phyloP scores from a whole-genome alignment of 352 stramenopile species.

The Globisporangium polare region DNA sequence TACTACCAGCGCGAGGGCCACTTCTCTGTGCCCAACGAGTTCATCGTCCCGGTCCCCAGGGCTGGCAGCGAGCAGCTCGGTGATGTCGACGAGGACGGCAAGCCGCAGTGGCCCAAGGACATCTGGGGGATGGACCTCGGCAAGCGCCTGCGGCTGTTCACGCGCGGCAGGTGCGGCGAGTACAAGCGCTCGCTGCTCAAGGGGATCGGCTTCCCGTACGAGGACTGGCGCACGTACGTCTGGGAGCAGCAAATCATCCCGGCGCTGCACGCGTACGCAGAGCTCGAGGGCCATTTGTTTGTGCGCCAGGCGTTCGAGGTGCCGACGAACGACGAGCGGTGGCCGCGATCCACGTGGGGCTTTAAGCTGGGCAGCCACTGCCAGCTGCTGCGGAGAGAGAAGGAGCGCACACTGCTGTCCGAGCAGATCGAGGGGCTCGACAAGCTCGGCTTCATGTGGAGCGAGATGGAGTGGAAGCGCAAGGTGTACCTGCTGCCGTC shows the following conservation, averaged over 20 bases:
- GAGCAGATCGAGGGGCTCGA: constrained; percentile 36
- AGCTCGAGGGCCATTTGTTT: constrained; percentile 89
- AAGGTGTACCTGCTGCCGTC: constrained; percentile 49
- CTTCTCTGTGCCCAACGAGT: constrained; percentile 62
- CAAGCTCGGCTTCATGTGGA: constrained; percentile 69
- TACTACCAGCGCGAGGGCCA: constrained; percentile 60
- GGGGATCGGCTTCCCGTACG: constrained; percentile 60
- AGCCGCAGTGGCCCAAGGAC: constrained; percentile 43
- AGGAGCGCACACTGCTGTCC: constrained; percentile 25
- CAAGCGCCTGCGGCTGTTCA: constrained; percentile 48
- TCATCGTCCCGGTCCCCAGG: constrained; percentile 34
- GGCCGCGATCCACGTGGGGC: constrained; percentile 84
- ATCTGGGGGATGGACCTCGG: constrained; percentile 49
- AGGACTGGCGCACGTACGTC: constrained; percentile 69
- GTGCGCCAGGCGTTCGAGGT: constrained; percentile 90
- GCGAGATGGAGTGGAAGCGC: constrained; percentile 65
- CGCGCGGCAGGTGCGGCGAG: constrained; percentile 46
- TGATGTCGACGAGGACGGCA: constrained; percentile 5
- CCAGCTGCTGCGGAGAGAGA: constrained; percentile 84
- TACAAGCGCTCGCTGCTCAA: constrained; percentile 58
- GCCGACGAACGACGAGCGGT: constrained; percentile 58
- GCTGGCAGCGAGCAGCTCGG: background rate
- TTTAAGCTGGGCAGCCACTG: constrained; percentile 88
- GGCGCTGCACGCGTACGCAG: constrained; percentile 76
- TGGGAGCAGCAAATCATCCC: constrained; percentile 68